Conservation (phyloP, 202 grass and related monocot species). For the Schoenoplectus triqueter region DNA sequence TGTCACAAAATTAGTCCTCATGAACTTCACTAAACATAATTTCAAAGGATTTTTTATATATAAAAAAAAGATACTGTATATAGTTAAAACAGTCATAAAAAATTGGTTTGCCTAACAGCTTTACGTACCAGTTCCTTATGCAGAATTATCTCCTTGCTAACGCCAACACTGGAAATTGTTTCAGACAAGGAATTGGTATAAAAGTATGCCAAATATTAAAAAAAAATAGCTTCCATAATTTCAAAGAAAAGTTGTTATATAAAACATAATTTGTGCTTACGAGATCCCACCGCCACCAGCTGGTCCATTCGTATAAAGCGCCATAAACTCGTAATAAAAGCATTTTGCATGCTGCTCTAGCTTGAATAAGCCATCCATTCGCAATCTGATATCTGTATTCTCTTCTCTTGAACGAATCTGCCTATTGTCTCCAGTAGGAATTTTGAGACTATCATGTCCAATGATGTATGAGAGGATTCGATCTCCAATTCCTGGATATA, state of each 20-base stretch:
- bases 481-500: constrained; percentile 62
- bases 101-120: background rate
- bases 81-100: background rate
- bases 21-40: background rate
- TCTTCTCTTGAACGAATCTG: constrained; percentile 45
- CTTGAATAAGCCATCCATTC: constrained; percentile 88
- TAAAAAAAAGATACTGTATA: background rate
- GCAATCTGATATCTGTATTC: constrained; percentile 69
- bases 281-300: constrained; percentile 82
- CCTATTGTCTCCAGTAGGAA: constrained; percentile 41
- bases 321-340: constrained; percentile 84
- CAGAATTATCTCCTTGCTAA: constrained; percentile 73
- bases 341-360: constrained; percentile 73
- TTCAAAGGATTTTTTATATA: background rate
- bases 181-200: constrained; percentile 36
- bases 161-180: constrained; percentile 66
- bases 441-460: constrained; percentile 84
- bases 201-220: background rate
- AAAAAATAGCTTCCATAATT: constrained; percentile 15
- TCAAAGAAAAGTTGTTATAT: constrained; percentile 1
- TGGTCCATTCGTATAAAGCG: constrained; percentile 92
- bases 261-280: constrained; percentile 48
- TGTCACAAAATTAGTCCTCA: background rate
- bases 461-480: constrained; percentile 72
- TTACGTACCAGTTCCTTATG: constrained; percentile 78